Conservation (phyloP, 2,329 filamentous ascomycete species). For the Hawksworthiomyces lignivorus region DNA sequence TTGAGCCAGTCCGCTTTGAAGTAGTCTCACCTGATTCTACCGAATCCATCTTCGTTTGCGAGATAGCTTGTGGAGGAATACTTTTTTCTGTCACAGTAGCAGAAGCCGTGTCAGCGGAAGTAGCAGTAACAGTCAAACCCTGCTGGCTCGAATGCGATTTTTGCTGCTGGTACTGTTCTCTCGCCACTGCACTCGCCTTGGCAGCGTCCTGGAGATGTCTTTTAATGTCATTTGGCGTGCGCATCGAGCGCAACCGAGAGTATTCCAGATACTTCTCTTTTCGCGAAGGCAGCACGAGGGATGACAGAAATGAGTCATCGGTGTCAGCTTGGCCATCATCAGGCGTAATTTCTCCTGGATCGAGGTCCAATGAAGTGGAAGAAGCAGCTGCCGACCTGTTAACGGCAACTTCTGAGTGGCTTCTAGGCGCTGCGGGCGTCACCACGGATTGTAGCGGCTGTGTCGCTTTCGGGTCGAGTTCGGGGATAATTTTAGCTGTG, state of each 20-base stretch:
- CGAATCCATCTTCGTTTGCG: too few species aligned
- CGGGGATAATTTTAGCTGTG: conserved; percentile 10
- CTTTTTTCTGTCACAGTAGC: too few species aligned
- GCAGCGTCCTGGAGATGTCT: background rate
- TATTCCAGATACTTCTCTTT: conserved; percentile 6
- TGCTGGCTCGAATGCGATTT: too few species aligned
- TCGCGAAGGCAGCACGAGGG: background rate
- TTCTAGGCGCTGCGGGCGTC: background rate
- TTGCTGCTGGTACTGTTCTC: background rate
- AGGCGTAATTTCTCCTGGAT: conserved; percentile 5
- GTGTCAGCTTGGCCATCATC: background rate
- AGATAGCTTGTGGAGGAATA: too few species aligned
- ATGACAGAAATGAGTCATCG: conserved; percentile 7
- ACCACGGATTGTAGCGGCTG: conserved; percentile 14
- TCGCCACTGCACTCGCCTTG: background rate
- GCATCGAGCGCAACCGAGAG: background rate
- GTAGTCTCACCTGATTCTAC: too few species aligned
- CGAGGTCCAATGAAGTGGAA: conserved; percentile 2
- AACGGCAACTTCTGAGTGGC: too few species aligned
- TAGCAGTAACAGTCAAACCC: too few species aligned
- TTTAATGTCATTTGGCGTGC: background rate
- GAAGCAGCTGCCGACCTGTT: background rate
- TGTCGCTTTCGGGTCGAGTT: conserved; percentile 10
- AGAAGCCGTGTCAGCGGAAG: too few species aligned
- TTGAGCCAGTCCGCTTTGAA: too few species aligned